Evolutionary conservation across 2,329 filamentous ascomycete species (phyloP).

Genomic region (Coniella vitis): DNA sequence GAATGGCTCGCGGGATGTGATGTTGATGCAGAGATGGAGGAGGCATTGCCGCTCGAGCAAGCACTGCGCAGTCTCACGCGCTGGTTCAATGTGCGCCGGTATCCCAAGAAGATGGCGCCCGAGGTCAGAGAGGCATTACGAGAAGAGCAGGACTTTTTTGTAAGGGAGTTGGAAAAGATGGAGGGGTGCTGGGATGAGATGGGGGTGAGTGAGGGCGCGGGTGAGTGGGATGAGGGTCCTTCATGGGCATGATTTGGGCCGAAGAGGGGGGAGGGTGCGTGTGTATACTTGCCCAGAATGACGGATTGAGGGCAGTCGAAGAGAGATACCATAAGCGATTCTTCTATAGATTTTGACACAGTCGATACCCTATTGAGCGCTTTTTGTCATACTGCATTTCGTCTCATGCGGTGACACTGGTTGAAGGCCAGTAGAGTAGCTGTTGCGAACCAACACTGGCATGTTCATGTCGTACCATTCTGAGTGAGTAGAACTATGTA

Average conservation of each 20-base stretch:
- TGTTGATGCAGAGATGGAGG: slow-evolving; percentile 88
- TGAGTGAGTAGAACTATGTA: too few relatives aligned
- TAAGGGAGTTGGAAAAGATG: slow-evolving; percentile 67
- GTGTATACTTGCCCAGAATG: too few relatives aligned
- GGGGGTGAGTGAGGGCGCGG: slow-evolving; percentile 25
- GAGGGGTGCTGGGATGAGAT: slow-evolving; percentile 45
- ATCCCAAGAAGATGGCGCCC: slow-evolving; percentile 68
- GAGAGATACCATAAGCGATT: not conserved
- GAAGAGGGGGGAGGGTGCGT: too few relatives aligned
- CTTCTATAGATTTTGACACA: slow-evolving; percentile 4
- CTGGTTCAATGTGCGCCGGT: slow-evolving; percentile 84
- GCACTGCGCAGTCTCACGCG: slow-evolving; percentile 82
- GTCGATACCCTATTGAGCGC: slow-evolving; percentile 14
- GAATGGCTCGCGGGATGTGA: slow-evolving; percentile 92
- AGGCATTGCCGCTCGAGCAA: slow-evolving; percentile 86
- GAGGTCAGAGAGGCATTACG: slow-evolving; percentile 52
- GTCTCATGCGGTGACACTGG: not conserved
- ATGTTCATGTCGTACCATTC: too few relatives aligned
- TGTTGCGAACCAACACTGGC: too few relatives aligned
- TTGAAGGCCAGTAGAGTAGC: too few relatives aligned
- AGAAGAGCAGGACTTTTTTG: slow-evolving; percentile 75
- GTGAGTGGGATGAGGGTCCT: slow-evolving; percentile 20
- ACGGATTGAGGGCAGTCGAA: too few relatives aligned
- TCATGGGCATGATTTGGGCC: slow-evolving; percentile 13
- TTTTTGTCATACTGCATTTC: not conserved